These are phyloP conservation scores for Penicillium chermesinum DNA, from an alignment of 495 filamentous ascomycete genomes.

Conservation along the genomic window DNA sequence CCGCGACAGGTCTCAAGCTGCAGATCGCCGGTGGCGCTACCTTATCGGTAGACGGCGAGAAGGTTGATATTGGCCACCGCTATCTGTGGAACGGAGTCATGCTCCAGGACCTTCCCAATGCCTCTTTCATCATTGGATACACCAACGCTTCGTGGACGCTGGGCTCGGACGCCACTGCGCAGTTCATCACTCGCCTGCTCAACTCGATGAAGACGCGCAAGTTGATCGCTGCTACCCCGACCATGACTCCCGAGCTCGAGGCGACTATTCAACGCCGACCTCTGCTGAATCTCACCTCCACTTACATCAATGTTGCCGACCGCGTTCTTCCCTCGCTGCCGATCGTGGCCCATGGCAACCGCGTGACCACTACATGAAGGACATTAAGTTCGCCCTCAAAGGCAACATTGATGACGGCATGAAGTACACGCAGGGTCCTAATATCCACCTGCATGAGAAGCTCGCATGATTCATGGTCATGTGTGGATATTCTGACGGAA, in stretches of 20 bases:
- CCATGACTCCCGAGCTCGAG: constrained; percentile 27
- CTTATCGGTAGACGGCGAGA: constrained; percentile 51
- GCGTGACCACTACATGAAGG: constrained; percentile 49
- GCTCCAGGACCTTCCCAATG: constrained; percentile 56
- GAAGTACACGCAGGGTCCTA: constrained; percentile 29
- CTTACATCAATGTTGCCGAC: constrained; percentile 43
- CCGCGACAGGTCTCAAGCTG: constrained; percentile 66
- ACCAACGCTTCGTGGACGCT: constrained; percentile 57
- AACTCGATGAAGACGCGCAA: constrained; percentile 37
- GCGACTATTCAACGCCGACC: constrained; percentile 29
- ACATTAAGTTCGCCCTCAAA: constrained; percentile 45
- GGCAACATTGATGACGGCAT: constrained; percentile 40
- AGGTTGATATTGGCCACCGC: constrained; percentile 40
- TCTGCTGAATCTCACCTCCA: constrained; percentile 45
- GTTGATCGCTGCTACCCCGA: constrained; percentile 33
- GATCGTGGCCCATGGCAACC: constrained; percentile 51
- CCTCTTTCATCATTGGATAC: constrained; percentile 52
- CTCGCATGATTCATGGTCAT: constrained; percentile 8
- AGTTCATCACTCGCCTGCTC: constrained; percentile 42
- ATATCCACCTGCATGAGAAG: constrained; percentile 18
- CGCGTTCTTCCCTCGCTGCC: constrained; percentile 39
- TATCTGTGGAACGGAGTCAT: constrained; percentile 57
- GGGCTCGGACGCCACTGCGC: constrained; percentile 50
- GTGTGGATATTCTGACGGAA: neutral
- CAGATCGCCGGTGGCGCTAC: constrained; percentile 46